phyloP scores from a whole-genome alignment of 2,329 filamentous ascomycete species.

The Falciphora oryzae region DNA sequence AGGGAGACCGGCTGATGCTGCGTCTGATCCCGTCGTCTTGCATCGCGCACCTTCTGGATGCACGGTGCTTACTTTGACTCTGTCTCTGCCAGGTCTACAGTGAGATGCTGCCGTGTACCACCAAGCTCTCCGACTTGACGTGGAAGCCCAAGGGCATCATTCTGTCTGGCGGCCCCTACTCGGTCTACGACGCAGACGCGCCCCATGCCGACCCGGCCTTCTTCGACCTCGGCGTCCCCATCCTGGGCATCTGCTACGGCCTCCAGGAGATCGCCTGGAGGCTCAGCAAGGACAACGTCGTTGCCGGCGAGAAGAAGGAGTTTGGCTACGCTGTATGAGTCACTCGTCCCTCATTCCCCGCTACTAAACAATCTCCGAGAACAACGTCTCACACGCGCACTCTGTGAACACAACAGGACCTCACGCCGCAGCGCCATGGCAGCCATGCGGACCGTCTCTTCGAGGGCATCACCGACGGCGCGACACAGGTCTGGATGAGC shows the following conservation, averaged over 20 bases:
- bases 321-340: constrained; percentile 15
- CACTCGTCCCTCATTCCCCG: not conserved
- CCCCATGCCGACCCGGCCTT: constrained; percentile 74
- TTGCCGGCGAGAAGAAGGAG: constrained; percentile 20
- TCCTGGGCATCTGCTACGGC: constrained; percentile 35
- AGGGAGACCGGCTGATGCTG: not conserved
- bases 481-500: constrained; percentile 74
- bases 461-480: constrained; percentile 58
- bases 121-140: constrained; percentile 68
- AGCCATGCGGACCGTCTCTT: constrained; percentile 74
- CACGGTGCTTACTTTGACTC: not conserved
- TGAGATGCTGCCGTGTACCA: constrained; percentile 84
- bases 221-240: constrained; percentile 50
- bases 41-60: not conserved
- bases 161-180: constrained; percentile 65
- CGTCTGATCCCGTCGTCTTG: not conserved
- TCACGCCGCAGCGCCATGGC: constrained; percentile 19
- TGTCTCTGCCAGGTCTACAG: constrained; percentile 46
- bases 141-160: constrained; percentile 84
- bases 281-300: constrained; percentile 38
- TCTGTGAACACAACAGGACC: not conserved
- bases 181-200: constrained; percentile 73
- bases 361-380: not conserved
- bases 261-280: constrained; percentile 70
- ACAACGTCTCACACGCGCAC: not conserved